Percentiles rank a stretch among this genome's conserved stretches.
Conservation (phyloP, 2,329 filamentous ascomycete species). For the Achaetomium macrosporum region DNA sequence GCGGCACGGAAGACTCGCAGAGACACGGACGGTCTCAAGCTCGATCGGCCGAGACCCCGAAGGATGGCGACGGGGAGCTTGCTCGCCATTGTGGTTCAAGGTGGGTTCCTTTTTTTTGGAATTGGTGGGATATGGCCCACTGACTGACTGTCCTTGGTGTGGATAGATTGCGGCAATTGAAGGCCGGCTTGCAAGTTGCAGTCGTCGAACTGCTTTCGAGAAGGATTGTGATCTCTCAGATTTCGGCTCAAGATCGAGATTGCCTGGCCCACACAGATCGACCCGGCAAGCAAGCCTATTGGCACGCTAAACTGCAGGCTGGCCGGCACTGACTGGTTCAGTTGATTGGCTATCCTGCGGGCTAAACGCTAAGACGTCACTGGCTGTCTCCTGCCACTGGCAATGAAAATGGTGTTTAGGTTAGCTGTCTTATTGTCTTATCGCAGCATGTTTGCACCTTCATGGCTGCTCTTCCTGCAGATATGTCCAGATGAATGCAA, state of each 20-base stretch:
- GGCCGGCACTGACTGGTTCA: neutral
- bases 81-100: conserved; percentile 16
- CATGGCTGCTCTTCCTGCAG: no score
- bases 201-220: neutral
- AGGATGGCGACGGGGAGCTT: conserved; percentile 12
- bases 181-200: no score
- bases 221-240: neutral
- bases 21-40: conserved; percentile 2
- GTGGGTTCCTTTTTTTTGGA: neutral
- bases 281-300: conserved; percentile 12
- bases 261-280: neutral
- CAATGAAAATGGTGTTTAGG: neutral
- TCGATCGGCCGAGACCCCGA: conserved; percentile 14
- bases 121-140: neutral
- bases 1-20: conserved; percentile 6
- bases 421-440: neutral
- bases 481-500: no score
- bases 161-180: neutral
- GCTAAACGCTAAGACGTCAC: neutral
- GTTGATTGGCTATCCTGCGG: neutral
- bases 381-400: neutral
- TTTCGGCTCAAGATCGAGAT: neutral
- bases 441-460: no score
- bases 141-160: neutral
- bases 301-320: conserved; percentile 1